A percentile compares a stretch with the other conserved stretches of the same genome.
phyloP scores from a whole-genome alignment of 306 rosid species.

The Spatholobus suberectus region DNA sequence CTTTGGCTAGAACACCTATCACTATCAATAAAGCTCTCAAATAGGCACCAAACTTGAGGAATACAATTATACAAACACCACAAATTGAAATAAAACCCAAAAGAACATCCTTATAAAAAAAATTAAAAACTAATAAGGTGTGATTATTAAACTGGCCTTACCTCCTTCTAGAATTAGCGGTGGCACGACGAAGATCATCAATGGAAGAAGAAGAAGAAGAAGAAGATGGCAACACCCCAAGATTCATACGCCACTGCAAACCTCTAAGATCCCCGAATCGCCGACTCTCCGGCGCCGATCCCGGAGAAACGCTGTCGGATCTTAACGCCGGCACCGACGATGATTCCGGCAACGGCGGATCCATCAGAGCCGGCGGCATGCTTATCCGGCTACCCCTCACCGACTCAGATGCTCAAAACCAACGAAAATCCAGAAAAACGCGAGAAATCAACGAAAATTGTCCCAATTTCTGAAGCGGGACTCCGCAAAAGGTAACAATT shows the following conservation, averaged over 20 bases:
- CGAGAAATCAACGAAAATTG: not conserved
- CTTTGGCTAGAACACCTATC: not conserved
- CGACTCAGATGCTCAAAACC: constrained; percentile 44
- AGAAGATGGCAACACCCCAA: constrained; percentile 82
- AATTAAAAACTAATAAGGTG: not conserved
- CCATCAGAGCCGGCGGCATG: constrained; percentile 63
- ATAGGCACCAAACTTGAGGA: constrained; percentile 17
- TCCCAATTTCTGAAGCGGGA: not conserved
- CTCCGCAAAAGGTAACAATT: not conserved
- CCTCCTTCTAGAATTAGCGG: constrained; percentile 94
- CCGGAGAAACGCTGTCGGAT: constrained; percentile 42
- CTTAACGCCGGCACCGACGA: constrained; percentile 41
- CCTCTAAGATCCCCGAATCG: constrained; percentile 78
- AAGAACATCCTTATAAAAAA: not conserved
- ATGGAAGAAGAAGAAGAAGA: constrained; percentile 53
- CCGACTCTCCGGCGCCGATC: constrained; percentile 49
- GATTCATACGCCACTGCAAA: constrained; percentile 92
- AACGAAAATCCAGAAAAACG: constrained; percentile 5
- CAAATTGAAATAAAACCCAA: not conserved
- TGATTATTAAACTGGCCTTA: constrained; percentile 34
- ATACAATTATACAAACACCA: constrained; percentile 5
- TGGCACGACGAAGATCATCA: constrained; percentile 92
- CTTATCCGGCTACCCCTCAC: constrained; percentile 35
- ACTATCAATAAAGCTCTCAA: constrained; percentile 25
- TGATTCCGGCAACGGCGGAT: constrained; percentile 64